Base-by-base conservation (phyloP, 108 stramenopile genomes). In the Epithemia pelagica region DNA sequence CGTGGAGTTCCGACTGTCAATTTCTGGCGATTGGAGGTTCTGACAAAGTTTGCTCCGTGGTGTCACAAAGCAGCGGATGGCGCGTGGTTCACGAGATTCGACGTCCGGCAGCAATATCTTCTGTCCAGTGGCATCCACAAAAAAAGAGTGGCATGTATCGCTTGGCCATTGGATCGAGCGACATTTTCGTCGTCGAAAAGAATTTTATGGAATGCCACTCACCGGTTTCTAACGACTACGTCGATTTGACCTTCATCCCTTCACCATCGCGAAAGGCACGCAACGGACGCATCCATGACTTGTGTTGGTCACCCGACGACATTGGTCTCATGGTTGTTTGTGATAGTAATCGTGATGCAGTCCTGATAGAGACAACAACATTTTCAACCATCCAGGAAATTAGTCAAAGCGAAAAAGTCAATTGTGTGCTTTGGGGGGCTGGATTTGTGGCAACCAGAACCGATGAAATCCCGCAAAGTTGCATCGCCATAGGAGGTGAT, bases 1-100 rank as follows among this genome's bases (percentile, higher is more conserved):
- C 74, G 46, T 82, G 81, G 81, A 75, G 62, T 71, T 75, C 75
- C 19, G 54, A 32, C 22, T 69, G 73, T n/a, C 56, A 32, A 3
- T 58, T 58, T 53, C 58, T 82, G 52, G 77, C 77, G 1, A 59
- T 78, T 10, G 81, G 76, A 24, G 75, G 75, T 0, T 75, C 67
- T 32, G 74, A 74, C 59, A 76, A 74, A 33, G 28, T 55, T 30
- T 70, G 69, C 54, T 59, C 75, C 7, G 56, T 80, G 30, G 61
- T 76, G 29, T 54, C 62, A 54, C 33, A 30, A 19, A 54, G 52
- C 22, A 63, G 30, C 18, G 52, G 53, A 21, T 71, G 70, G 70
- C 30, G 32, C 2, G n/a, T 76, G 8, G 27, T 74, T 18, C 62
- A 61, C 23, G 77, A 82, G 30, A 63, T 69, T 2, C 20, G 31